Evolutionary conservation across 2,329 filamentous ascomycete species (phyloP).

Genomic region (Coniochaeta sp.): DNA sequence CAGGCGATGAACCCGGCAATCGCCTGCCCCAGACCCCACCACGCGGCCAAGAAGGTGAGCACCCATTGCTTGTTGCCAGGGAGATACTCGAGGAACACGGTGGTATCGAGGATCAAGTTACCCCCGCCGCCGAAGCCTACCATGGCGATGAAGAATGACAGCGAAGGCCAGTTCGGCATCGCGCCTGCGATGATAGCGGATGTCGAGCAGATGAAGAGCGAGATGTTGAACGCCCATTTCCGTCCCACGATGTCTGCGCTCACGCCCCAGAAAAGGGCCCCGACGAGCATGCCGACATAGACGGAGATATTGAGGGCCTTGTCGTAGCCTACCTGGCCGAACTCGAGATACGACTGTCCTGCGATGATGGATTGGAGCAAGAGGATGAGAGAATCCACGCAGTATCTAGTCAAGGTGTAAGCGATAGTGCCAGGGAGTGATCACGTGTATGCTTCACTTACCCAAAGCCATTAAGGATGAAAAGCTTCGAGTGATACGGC

Average conservation of each 20-base stretch:
- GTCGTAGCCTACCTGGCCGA: constrained; percentile 43
- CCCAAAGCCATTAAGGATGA: constrained; percentile 55
- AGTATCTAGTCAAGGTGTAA: constrained; percentile 24
- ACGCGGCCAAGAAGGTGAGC: constrained; percentile 52
- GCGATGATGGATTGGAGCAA: constrained; percentile 58
- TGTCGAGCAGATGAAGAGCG: constrained; percentile 63
- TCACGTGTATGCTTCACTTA: constrained; percentile 17
- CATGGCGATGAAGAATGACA: constrained; percentile 52
- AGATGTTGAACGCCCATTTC: constrained; percentile 71
- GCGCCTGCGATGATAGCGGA: constrained; percentile 60
- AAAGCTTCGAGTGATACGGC: constrained; percentile 50
- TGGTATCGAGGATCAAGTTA: constrained; percentile 56
- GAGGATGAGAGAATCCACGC: constrained; percentile 38
- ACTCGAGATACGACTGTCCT: constrained; percentile 49
- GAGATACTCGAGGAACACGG: constrained; percentile 38
- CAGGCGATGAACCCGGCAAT: constrained; percentile 41
- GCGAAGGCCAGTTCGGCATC: constrained; percentile 57
- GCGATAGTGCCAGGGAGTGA: background rate
- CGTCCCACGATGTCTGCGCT: constrained; percentile 75
- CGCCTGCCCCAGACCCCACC: constrained; percentile 42
- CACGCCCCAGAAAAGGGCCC: constrained; percentile 73
- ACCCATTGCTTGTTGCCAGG: constrained; percentile 55
- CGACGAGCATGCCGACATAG: constrained; percentile 59
- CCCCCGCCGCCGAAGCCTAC: constrained; percentile 43
- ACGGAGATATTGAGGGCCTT: constrained; percentile 47